These are phyloP conservation scores for Piloderma croceum DNA, from an alignment of 768 basidiomycete genomes.

Conservation along the genomic window DNA sequence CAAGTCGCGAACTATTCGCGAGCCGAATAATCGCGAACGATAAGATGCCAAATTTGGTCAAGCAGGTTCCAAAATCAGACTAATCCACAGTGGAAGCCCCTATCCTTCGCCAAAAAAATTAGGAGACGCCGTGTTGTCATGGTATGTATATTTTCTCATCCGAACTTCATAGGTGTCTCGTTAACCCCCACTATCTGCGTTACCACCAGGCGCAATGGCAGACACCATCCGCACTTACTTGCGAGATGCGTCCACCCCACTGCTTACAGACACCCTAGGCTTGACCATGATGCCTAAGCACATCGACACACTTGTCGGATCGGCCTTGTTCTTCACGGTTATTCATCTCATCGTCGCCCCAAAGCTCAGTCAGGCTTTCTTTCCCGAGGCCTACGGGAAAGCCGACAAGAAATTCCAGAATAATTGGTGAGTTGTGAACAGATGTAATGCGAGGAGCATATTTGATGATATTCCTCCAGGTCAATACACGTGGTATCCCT, in stretches of 20 bases:
- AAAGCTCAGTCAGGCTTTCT: conserved; percentile 39
- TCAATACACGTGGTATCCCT: conserved; percentile 68
- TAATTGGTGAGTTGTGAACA: conserved; percentile 47
- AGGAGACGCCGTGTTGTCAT: no score
- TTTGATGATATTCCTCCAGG: conserved; percentile 33
- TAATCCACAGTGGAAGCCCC: no score
- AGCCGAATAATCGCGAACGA: no score
- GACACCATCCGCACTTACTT: no score
- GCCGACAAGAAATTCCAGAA: conserved; percentile 44
- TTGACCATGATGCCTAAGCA: conserved; percentile 52
- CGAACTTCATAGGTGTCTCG: no score
- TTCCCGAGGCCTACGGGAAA: conserved; percentile 44
- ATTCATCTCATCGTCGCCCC: conserved; percentile 60
- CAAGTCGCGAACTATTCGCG: no score
- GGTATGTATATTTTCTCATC: no score
- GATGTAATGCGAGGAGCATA: background rate
- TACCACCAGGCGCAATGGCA: no score
- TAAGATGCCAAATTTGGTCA: no score
- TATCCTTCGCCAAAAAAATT: no score
- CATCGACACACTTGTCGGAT: conserved; percentile 46
- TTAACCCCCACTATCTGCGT: no score
- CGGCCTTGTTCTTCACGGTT: conserved; percentile 52
- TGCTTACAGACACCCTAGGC: conserved; percentile 33
- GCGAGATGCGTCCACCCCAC: conserved; percentile 24
- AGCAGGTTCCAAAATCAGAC: no score